Conservation (phyloP, 129 eudicot genomes). For the Tagetes patula region DNA sequence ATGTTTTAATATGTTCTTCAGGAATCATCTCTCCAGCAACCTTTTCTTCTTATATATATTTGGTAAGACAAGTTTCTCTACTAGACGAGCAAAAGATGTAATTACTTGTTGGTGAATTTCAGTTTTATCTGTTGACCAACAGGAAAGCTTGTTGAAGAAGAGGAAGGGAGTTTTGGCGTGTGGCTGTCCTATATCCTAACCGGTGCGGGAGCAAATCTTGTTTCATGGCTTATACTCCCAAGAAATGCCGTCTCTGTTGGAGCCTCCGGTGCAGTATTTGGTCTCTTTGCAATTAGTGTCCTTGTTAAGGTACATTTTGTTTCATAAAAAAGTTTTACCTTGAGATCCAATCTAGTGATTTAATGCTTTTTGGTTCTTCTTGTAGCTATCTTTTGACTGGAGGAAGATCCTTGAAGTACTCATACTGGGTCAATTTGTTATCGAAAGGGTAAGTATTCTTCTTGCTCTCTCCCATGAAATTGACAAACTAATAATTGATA, state of each 20-base stretch:
- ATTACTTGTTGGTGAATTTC: not conserved
- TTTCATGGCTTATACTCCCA: slow-evolving; percentile 95
- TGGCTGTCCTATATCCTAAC: slow-evolving; percentile 93
- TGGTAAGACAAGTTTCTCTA: slow-evolving; percentile 51
- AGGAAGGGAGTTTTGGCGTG: slow-evolving; percentile 85
- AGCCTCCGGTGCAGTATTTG: slow-evolving; percentile 98
- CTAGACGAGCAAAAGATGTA: not conserved
- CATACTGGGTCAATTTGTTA: slow-evolving; percentile 88
- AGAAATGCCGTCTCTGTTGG: slow-evolving; percentile 96
- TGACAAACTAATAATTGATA: not conserved
- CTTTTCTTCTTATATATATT: slow-evolving; percentile 94
- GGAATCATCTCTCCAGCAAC: slow-evolving; percentile 98
- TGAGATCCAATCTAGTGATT: not conserved
- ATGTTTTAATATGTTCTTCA: slow-evolving; percentile 32
- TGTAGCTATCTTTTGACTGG: slow-evolving; percentile 97
- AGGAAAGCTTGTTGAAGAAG: slow-evolving; percentile 99
- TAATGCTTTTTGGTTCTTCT: slow-evolving; percentile 15
- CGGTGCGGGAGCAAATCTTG: slow-evolving; percentile 96
- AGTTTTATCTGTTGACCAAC: slow-evolving; percentile 19
- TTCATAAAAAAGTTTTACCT: not conserved
- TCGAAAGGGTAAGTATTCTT: slow-evolving; percentile 66
- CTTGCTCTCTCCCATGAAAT: not conserved
- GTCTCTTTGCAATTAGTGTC: slow-evolving; percentile 94
- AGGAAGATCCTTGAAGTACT: slow-evolving; percentile 98
- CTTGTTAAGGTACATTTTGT: slow-evolving; percentile 75